Base-by-base conservation (phyloP, 768 basidiomycete species). In the Boletus rufocinnamomeus region DNA sequence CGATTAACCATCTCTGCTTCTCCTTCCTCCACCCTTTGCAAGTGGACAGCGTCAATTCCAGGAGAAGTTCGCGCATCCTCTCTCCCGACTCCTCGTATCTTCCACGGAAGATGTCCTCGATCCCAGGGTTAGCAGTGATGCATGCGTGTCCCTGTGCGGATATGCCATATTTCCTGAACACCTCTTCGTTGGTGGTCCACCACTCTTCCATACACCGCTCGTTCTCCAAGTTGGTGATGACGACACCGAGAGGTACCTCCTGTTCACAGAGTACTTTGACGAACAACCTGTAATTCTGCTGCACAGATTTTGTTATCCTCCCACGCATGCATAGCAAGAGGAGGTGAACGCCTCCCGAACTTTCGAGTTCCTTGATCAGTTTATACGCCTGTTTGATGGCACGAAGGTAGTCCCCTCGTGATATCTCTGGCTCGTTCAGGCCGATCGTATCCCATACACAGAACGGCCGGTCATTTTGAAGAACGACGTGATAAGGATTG, bases 221-320 rank as follows among this genome's bases (percentile, higher is more conserved):
- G 38, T 68, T 72, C 62, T 78, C 79, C 40, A 80, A 64, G 44
- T 76, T 63, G 9, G 77, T 80, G 38, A 80, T 57, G 30, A 72
- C 72, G n/a, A 80, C 46, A 2, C 70, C 66, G 21, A 75, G 67
- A 2, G 80, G 77, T 30, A 79, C 77, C 34, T 70, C 54, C 43
- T 56, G 57, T 32, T 68, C 70, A 50, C 79, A 80, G 19, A 80
- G 67, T n/a, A 79, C 67, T 6, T 77, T 67, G 52, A 59, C 60
- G 56, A 79, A 78, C 32, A 79, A 38, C 38, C 54, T 66, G 69
- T 76, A 80, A 56, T 79, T 80, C 52, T 72, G 71, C 40, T 71
- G 63, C 52, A 73, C 65, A 1, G 72, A 62, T 25, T 71, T 70
- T 8, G 67, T 76, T 62, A 79, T 70, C 61, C 77, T 69, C 9